phyloP scores from a whole-genome alignment of 257 asterid genomes.

The Catharanthus roseus region DNA sequence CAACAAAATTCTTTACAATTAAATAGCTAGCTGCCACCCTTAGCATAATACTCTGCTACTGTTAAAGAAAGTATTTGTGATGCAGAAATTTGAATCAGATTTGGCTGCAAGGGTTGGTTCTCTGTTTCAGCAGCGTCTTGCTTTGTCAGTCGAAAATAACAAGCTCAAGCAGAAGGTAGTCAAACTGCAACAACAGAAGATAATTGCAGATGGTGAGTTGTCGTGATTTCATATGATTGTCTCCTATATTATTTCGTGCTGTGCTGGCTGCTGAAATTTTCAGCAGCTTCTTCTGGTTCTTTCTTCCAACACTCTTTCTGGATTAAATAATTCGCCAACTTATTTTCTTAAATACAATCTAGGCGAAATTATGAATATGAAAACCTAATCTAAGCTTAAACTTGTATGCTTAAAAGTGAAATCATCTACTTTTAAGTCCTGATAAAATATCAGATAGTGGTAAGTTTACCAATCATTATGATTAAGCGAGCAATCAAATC shows the following conservation, averaged over 20 bases:
- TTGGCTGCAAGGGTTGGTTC: slow-evolving; percentile 56
- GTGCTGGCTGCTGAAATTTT: no score
- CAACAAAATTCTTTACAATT: background rate
- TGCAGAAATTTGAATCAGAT: slow-evolving; percentile 59
- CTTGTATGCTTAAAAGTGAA: background rate
- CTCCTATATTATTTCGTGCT: background rate
- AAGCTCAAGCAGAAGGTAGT: slow-evolving; percentile 56
- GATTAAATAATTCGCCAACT: background rate
- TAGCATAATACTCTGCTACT: background rate
- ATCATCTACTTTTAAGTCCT: background rate
- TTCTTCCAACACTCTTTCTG: background rate
- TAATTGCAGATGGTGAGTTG: slow-evolving; percentile 54
- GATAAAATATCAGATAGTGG: background rate
- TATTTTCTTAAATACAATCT: no score
- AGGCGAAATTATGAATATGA: background rate
- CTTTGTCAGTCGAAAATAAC: slow-evolving; percentile 60
- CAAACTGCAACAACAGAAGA: slow-evolving; percentile 51
- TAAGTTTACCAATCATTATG: background rate
- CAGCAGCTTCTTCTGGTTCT: background rate
- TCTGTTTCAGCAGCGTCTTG: slow-evolving; percentile 45
- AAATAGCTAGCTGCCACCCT: background rate
- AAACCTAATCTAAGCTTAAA: background rate
- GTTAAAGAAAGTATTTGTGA: slow-evolving; percentile 9
- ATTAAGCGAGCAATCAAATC: background rate
- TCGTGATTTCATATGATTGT: background rate